phyloP scores from a whole-genome alignment of 164 flowering plant species.

The Nymphaea colorata region DNA sequence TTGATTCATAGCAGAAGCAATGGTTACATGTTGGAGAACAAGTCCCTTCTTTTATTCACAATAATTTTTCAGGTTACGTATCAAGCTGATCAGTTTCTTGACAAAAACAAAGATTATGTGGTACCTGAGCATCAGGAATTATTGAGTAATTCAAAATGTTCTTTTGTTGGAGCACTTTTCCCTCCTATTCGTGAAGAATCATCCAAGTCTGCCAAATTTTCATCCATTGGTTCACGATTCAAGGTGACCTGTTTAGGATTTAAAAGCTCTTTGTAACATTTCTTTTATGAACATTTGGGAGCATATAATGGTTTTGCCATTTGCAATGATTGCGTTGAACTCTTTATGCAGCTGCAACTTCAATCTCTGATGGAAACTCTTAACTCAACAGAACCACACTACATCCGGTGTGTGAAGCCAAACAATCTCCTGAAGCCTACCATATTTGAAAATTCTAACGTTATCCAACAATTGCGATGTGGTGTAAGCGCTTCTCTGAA shows the following conservation, averaged over 20 bases:
- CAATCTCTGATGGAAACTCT: constrained; percentile 80
- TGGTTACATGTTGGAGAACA: background rate
- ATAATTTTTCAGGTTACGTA: constrained; percentile 50
- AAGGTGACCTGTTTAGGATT: constrained; percentile 33
- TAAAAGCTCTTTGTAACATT: background rate
- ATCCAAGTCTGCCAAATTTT: constrained; percentile 60
- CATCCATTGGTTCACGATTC: constrained; percentile 84
- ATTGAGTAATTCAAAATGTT: constrained; percentile 64
- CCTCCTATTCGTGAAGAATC: constrained; percentile 60
- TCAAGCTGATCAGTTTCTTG: constrained; percentile 78
- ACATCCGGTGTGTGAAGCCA: constrained; percentile 91
- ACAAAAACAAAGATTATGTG: constrained; percentile 89
- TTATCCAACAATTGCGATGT: constrained; percentile 77
- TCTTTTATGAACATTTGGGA: background rate
- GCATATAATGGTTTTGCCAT: background rate
- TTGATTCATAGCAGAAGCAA: background rate
- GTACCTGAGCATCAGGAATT: constrained; percentile 82
- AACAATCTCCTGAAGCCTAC: constrained; percentile 58
- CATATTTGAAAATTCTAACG: constrained; percentile 55
- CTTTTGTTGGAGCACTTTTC: constrained; percentile 68
- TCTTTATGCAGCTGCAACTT: constrained; percentile 62
- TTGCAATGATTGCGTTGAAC: background rate
- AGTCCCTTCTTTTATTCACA: background rate
- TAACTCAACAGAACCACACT: constrained; percentile 77
- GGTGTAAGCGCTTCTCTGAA: constrained; percentile 48